Conservation (phyloP, 768 basidiomycete species). For the Mycena rosella region DNA sequence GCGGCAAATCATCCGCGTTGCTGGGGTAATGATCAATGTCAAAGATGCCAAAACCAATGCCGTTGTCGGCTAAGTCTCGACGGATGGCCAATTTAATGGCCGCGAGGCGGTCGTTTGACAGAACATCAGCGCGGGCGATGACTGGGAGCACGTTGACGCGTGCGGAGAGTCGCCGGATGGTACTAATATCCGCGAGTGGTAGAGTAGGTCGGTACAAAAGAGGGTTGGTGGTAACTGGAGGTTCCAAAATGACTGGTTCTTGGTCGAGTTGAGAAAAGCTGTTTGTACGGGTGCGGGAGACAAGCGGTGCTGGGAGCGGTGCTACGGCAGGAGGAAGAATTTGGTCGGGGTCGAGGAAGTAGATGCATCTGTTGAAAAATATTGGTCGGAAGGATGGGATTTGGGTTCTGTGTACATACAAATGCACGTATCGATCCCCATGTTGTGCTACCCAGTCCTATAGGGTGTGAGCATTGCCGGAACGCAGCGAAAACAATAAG, state of each 20-base stretch:
- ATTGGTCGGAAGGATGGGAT: conserved; percentile 34
- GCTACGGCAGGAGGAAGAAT: conserved; percentile 80
- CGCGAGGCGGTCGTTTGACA: conserved; percentile 85
- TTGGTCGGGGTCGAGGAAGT: conserved; percentile 88
- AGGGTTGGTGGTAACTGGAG: conserved; percentile 81
- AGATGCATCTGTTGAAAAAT: conserved; percentile 76
- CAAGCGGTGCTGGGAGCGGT: conserved; percentile 74
- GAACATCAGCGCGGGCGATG: conserved; percentile 82
- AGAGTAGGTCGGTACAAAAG: conserved; percentile 75
- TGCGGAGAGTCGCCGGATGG: conserved; percentile 83
- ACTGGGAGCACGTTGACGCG: conserved; percentile 92
- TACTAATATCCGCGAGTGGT: conserved; percentile 77
- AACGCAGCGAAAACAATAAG: conserved; percentile 38
- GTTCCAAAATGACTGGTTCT: conserved; percentile 85
- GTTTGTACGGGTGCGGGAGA: conserved; percentile 76
- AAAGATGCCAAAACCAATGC: conserved; percentile 92
- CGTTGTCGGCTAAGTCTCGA: conserved; percentile 84
- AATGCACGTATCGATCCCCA: conserved; percentile 85
- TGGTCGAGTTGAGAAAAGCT: conserved; percentile 79
- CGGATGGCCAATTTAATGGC: conserved; percentile 86
- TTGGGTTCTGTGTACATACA: conserved; percentile 62
- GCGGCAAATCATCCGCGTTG: conserved; percentile 59
- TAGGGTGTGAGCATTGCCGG: conserved; percentile 32
- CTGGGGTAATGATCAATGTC: conserved; percentile 75
- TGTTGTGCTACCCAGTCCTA: conserved; percentile 80